Conservation (phyloP, 2,329 filamentous ascomycete genomes). For the Fusarium continuum region DNA sequence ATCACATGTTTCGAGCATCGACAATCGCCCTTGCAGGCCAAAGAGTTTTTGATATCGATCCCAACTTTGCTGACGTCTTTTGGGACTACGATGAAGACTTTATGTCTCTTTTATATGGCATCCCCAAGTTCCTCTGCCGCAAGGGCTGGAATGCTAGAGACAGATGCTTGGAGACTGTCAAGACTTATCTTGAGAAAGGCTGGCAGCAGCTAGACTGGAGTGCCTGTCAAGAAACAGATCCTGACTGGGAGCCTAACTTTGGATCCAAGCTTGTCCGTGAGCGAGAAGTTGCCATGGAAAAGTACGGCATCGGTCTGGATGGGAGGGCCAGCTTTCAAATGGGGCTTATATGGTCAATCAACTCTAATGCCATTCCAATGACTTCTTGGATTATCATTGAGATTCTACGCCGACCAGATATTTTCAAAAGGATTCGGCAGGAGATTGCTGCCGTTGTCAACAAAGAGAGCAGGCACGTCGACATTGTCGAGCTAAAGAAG, state of each 20-base stretch:
- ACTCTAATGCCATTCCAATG: constrained; percentile 40
- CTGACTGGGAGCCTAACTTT: constrained; percentile 36
- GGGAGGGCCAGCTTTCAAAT: constrained; percentile 38
- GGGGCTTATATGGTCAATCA: constrained; percentile 41
- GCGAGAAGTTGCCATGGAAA: constrained; percentile 35
- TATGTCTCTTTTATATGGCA: constrained; percentile 35
- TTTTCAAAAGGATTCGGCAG: constrained; percentile 23
- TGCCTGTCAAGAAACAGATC: constrained; percentile 2
- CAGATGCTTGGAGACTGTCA: constrained; percentile 28
- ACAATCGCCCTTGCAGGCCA: constrained; percentile 35
- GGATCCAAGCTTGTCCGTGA: constrained; percentile 39
- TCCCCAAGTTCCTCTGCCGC: constrained; percentile 34
- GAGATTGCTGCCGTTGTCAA: constrained; percentile 20
- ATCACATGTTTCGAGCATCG: constrained; percentile 38
- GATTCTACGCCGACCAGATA: constrained; percentile 31
- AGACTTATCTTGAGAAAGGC: constrained; percentile 19
- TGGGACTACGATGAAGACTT: constrained; percentile 39
- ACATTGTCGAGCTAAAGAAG: constrained; percentile 28
- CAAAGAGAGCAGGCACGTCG: constrained; percentile 2
- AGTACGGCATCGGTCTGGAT: constrained; percentile 35
- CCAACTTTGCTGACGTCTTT: constrained; percentile 30
- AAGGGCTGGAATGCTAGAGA: constrained; percentile 36
- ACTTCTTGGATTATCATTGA: constrained; percentile 39
- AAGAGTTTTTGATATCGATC: constrained; percentile 21
- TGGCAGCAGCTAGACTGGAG: constrained; percentile 29